Evolutionary conservation across 805 yeast genomes (phyloP), one percentile per base, ranked within the genome.

Genomic region (Lipomyces yamadae): DNA sequence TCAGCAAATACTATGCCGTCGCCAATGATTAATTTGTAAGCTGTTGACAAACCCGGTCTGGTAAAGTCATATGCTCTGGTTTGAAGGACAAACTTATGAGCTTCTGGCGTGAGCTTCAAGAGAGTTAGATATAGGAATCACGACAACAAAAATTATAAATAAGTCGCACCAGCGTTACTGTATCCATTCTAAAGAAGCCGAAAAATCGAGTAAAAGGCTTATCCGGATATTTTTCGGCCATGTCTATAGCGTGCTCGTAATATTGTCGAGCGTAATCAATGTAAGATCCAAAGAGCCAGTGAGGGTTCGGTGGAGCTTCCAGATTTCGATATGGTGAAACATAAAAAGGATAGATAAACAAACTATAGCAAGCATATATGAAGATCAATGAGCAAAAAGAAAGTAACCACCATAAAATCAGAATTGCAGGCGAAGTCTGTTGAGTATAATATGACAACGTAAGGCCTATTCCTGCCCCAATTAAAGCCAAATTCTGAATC

Each of bases 1-100:
- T 68, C 71, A 4, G 69, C 50, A 37, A 65, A 65, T 2, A 65
- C 65, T 2, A 68, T 24, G 2, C 71, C 71, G 32, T 65, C 56
- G 11, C 71, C 71, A 24, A 68, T 52, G 8, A 65, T 32, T 8
- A 30, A 45, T 10, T 45, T 56, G 53, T 62, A 65, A 4, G 63
- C 62, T 29, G 15, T 50, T 24, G 67, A 24, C 8, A 65, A 29
- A 0, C 10, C 15, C 37, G 71, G 71, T 64, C 63, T 65, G 10
- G 61, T 56, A 15, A 58, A 62, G 11, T 62, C 59, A 56, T 68
- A 68, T 2, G 13, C 48, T 4, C 63, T 53, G 10, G 60, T 52
- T 18, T 63, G 61, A 24, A 67, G 57, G 24, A 61, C 62, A 6
- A 18, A 48, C 2, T 15, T 35, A 15, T 58, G 63, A 13, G 68